phyloP scores from a whole-genome alignment of 169 alveolate species.

The Plasmodium adleri region DNA sequence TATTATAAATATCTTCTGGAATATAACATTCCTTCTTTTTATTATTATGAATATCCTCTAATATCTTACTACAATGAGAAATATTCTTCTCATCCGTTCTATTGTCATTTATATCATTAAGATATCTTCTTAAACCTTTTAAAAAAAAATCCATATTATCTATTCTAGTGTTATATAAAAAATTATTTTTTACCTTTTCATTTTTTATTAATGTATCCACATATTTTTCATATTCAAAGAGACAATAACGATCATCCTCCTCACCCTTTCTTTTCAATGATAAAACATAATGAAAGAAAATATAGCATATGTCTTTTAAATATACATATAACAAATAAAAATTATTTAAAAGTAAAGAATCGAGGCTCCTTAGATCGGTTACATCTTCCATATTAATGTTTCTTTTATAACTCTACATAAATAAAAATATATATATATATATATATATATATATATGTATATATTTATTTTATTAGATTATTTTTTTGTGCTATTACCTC shows the following conservation, averaged over 20 bases:
- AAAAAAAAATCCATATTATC: slow-evolving; percentile 4
- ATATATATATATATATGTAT: slow-evolving; percentile 3
- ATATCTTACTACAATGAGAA: too few species aligned
- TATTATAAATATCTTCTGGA: too few species aligned
- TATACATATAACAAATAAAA: slow-evolving; percentile 34
- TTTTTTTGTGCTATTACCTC: slow-evolving; percentile 22
- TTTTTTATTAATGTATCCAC: too few species aligned
- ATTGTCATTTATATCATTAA: not conserved
- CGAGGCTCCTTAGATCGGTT: slow-evolving; percentile 12
- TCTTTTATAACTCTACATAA: slow-evolving; percentile 35
- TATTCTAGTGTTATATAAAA: slow-evolving; percentile 48
- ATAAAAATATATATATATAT: not conserved
- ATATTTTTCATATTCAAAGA: too few species aligned
- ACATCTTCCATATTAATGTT: slow-evolving; percentile 44
- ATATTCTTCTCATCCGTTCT: not conserved
- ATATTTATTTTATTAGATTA: not conserved
- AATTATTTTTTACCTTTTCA: slow-evolving; percentile 18
- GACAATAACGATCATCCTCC: not conserved
- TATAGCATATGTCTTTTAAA: slow-evolving; percentile 34
- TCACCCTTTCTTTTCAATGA: not conserved
- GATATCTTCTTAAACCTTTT: not conserved
- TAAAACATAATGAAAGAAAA: slow-evolving; percentile 25
- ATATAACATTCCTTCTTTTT: too few species aligned
- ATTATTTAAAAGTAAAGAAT: slow-evolving; percentile 20
- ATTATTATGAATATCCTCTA: too few species aligned